phyloP scores from a whole-genome alignment of 2,329 filamentous ascomycete species.

The Helotiales sp. region DNA sequence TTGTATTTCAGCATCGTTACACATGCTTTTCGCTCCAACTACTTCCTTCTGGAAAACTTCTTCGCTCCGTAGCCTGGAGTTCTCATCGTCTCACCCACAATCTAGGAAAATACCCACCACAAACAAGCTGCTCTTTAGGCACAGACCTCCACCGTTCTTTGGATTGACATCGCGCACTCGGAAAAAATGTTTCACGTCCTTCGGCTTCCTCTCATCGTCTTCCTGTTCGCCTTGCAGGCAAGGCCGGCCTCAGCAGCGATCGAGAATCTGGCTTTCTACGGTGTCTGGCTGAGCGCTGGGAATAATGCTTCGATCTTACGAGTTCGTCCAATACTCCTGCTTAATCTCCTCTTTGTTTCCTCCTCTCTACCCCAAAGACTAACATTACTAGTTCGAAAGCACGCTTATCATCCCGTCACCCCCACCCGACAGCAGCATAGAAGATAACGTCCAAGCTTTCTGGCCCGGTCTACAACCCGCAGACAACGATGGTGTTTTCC shows the following conservation, averaged over 20 bases:
- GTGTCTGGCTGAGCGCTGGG: conserved; percentile 16
- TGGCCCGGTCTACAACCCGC: conserved; percentile 49
- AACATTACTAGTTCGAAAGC: conserved; percentile 26
- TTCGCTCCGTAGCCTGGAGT: not conserved
- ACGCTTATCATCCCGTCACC: conserved; percentile 27
- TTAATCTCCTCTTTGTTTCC: not conserved
- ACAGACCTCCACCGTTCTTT: too few relatives aligned
- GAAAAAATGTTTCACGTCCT: not conserved
- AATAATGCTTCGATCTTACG: not conserved
- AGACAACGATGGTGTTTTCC: conserved; percentile 19
- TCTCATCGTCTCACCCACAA: too few relatives aligned
- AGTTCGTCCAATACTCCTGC: not conserved
- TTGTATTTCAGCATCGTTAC: not conserved
- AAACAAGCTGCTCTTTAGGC: too few relatives aligned
- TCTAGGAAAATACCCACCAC: too few relatives aligned
- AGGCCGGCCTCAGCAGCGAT: not conserved
- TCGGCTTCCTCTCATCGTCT: not conserved
- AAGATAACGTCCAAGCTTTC: conserved; percentile 57
- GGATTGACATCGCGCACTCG: too few relatives aligned
- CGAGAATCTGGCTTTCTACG: conserved; percentile 22
- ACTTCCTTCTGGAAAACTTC: not conserved
- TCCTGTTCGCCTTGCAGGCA: not conserved
- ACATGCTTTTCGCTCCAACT: not conserved
- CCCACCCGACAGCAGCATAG: conserved; percentile 40
- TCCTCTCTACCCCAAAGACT: not conserved